A percentile compares a stretch with the other conserved stretches of the same genome.
phyloP scores from a whole-genome alignment of 2,329 filamentous ascomycete genomes.

The Diaporthe helianthi region DNA sequence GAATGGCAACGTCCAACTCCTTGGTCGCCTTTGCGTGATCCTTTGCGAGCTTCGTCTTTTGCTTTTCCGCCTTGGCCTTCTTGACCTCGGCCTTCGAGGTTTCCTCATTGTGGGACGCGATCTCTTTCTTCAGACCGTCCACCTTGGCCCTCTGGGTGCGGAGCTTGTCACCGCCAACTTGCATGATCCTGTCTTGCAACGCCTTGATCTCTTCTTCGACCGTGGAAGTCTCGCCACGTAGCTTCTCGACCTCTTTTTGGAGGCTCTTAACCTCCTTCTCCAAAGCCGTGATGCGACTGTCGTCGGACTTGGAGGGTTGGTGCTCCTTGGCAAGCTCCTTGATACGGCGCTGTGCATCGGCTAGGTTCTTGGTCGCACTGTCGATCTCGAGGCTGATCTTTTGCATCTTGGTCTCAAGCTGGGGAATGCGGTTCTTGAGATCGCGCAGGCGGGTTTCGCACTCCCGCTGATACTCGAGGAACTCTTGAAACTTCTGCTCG shows the following conservation, averaged over 20 bases:
- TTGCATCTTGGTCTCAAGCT: conserved; percentile 87
- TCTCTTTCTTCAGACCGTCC: conserved; percentile 85
- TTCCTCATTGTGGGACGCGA: conserved; percentile 79
- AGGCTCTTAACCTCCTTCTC: conserved; percentile 80
- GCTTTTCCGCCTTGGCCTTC: conserved; percentile 93
- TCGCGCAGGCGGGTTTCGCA: conserved; percentile 77
- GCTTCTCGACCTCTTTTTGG: conserved; percentile 78
- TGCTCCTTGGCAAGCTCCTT: conserved; percentile 85
- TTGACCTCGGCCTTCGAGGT: conserved; percentile 86
- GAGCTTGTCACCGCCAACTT: conserved; percentile 92
- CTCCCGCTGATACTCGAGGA: conserved; percentile 84
- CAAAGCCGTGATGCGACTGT: conserved; percentile 73
- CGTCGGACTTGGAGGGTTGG: conserved; percentile 80
- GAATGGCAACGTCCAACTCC: conserved; percentile 75
- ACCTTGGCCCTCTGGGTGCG: conserved; percentile 90
- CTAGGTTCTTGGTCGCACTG: conserved; percentile 82
- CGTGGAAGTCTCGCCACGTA: conserved; percentile 84
- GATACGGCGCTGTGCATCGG: conserved; percentile 83
- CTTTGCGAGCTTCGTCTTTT: conserved; percentile 85
- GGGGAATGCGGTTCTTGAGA: conserved; percentile 79
- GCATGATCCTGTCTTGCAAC: conserved; percentile 97
- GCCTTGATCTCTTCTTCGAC: conserved; percentile 92
- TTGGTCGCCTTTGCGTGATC: conserved; percentile 78
- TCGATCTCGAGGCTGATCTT: conserved; percentile 90
- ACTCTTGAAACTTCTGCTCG: conserved; percentile 82